Base-by-base conservation (phyloP, 768 basidiomycete species). In the Macrolepiota dolichaula region DNA sequence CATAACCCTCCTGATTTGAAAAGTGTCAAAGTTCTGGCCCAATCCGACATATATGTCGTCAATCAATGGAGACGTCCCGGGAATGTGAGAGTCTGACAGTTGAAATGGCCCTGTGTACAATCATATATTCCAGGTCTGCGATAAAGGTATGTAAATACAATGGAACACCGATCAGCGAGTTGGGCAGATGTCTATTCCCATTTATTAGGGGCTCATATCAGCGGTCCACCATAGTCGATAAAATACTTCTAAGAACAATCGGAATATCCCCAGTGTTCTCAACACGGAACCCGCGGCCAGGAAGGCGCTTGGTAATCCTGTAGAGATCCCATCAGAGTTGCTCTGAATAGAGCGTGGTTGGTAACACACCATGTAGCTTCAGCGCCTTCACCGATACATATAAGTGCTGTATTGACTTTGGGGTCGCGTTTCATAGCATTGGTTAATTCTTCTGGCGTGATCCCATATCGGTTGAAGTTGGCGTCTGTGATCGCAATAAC, bases 401-500 rank as follows among this genome's bases (percentile, higher is more conserved):
- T 82, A 27, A 88, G 71, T 0, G 86, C 85, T 4, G 85, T 85
- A 61, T 87, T 81, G 17, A 89, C 86, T 69, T 87, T 89, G 3
- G 83, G 79, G 64, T 87, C 76, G 17, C 77, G 74, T 52, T 79
- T 82, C 84, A 88, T 87, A 0, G 78, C 81, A 19, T 77, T 74
- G 12, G 78, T 80, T 37, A 89, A 68, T 40, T 87, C 81, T 59
- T 85, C 85, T 4, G 81, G 75, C 9, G 83, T 83, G 60, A 89
- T 87, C 53, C 76, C 71, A 67, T 89, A 89, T 42, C 85, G 76
- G 24, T 76, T 81, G 61, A 88, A 88, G 71, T 88, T 89, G 7
- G 86, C 87, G 67, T 89, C 86, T 12, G 87, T 87, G 51, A 89
- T 82, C 3, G 85, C 82, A 61, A 89, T 86, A 17, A 88, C 86